phyloP scores from a whole-genome alignment of 306 rosid species.

The Prunus padus region DNA sequence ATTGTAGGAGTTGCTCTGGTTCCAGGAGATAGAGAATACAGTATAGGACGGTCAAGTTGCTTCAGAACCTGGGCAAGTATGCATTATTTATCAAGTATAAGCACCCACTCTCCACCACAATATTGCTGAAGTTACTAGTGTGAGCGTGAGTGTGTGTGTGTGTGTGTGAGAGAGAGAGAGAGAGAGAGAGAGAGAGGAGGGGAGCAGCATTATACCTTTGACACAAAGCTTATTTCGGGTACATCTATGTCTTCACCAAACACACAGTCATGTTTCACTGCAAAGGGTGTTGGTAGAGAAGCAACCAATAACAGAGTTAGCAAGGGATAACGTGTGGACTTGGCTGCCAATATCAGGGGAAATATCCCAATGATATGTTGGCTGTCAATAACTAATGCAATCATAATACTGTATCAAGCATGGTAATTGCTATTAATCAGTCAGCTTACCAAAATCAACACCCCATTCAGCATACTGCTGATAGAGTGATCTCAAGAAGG shows the following conservation, averaged over 20 bases:
- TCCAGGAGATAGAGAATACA: conserved; percentile 92
- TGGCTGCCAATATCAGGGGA: conserved; percentile 5
- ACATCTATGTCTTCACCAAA: conserved; percentile 92
- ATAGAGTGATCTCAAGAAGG: conserved; percentile 82
- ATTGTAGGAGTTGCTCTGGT: conserved; percentile 69
- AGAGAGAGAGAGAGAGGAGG: conserved; percentile 1
- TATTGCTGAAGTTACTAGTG: neutral
- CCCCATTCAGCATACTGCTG: conserved; percentile 90
- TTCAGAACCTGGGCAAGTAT: conserved; percentile 56
- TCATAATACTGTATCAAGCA: conserved; percentile 14
- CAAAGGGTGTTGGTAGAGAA: conserved; percentile 21
- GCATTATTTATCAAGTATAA: conserved; percentile 17
- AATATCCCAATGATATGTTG: conserved; percentile 8
- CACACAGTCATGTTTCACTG: conserved; percentile 96
- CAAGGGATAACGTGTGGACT: conserved; percentile 1
- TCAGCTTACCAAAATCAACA: conserved; percentile 77
- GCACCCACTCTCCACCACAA: neutral
- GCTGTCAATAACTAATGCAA: neutral
- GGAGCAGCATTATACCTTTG: conserved; percentile 52
- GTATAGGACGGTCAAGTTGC: conserved; percentile 56
- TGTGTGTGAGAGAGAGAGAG: neutral
- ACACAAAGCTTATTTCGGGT: conserved; percentile 66
- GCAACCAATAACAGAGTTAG: conserved; percentile 22
- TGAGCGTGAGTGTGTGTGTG: neutral
- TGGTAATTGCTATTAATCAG: conserved; percentile 19